A percentile compares a stretch with the other conserved stretches of the same genome.
phyloP scores from a whole-genome alignment of 805 yeast genomes.

The Barnettozyma wickerhamii region DNA sequence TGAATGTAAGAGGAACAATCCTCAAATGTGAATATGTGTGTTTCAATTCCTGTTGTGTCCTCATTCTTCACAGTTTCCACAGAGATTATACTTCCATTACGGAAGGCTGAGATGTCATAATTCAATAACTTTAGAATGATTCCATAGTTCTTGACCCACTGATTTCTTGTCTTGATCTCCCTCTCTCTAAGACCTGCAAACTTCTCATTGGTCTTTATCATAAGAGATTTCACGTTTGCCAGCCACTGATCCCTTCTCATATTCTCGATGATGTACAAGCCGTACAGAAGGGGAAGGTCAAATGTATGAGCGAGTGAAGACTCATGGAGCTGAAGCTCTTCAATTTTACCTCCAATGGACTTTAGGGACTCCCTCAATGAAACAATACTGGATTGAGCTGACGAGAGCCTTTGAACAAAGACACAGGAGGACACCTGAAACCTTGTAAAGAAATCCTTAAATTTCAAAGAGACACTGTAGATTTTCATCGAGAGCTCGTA shows the following conservation, averaged over 20 bases:
- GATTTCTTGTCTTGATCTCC: slow-evolving; percentile 49
- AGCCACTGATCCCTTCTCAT: slow-evolving; percentile 58
- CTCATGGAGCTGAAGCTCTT: slow-evolving; percentile 23
- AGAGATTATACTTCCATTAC: slow-evolving; percentile 14
- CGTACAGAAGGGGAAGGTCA: slow-evolving; percentile 70
- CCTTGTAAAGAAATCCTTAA: slow-evolving; percentile 32
- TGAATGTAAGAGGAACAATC: slow-evolving; percentile 35
- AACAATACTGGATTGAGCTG: slow-evolving; percentile 20
- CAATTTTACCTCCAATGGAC: slow-evolving; percentile 14
- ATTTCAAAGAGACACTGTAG: slow-evolving; percentile 29
- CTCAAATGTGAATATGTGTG: slow-evolving; percentile 11
- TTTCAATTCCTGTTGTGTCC: slow-evolving; percentile 1
- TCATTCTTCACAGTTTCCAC: slow-evolving; percentile 19
- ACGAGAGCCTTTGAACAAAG: slow-evolving; percentile 15
- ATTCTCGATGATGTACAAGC: slow-evolving; percentile 59
- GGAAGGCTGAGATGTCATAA: slow-evolving; percentile 19
- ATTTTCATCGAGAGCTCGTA: slow-evolving; percentile 30
- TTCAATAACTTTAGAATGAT: slow-evolving; percentile 35
- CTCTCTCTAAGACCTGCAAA: slow-evolving; percentile 51
- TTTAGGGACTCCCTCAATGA: slow-evolving; percentile 22
- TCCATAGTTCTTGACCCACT: slow-evolving; percentile 66
- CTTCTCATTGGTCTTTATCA: slow-evolving; percentile 46
- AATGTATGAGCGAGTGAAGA: slow-evolving; percentile 35
- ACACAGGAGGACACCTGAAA: slow-evolving; percentile 15
- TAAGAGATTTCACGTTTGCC: slow-evolving; percentile 23